A percentile compares a stretch with the other conserved stretches of the same genome.
These are phyloP conservation scores for Cladophialophora psammophila DNA, from an alignment of 2,329 filamentous ascomycete species.

Conservation along the genomic window DNA sequence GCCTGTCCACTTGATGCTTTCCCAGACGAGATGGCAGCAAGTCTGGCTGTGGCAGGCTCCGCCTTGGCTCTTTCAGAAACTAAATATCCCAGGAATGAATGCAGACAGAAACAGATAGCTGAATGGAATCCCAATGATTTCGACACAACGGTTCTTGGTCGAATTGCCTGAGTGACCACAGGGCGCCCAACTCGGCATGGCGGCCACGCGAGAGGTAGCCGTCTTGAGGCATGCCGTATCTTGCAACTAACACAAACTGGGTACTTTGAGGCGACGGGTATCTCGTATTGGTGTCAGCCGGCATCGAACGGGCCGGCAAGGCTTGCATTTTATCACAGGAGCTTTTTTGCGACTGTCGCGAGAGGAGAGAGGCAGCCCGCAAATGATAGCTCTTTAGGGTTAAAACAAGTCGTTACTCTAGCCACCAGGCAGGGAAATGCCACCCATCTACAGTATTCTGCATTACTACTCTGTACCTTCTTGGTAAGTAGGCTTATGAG, in stretches of 20 bases:
- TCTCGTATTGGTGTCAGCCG: neutral
- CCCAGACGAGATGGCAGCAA: neutral
- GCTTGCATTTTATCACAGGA: neutral
- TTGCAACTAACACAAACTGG: slow-evolving; percentile 8
- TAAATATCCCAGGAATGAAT: neutral
- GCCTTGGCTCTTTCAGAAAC: neutral
- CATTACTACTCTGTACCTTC: too few relatives aligned
- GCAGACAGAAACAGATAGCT: neutral
- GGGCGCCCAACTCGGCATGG: too few relatives aligned
- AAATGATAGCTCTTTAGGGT: slow-evolving; percentile 4
- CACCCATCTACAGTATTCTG: too few relatives aligned
- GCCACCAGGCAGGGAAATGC: too few relatives aligned
- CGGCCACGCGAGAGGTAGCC: neutral
- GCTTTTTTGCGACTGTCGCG: neutral
- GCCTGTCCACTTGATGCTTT: neutral
- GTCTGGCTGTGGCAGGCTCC: neutral
- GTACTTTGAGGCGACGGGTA: slow-evolving; percentile 7
- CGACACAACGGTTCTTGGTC: neutral
- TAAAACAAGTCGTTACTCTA: neutral
- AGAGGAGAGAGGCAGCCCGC: neutral
- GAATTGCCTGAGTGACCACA: neutral
- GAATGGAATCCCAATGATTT: neutral
- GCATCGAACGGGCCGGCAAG: neutral
- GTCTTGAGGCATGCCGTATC: neutral
- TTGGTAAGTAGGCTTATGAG: neutral